Evolutionary conservation across 768 basidiomycete genomes (phyloP), one percentile per base, ranked within the genome.

Genomic region (Brasilioporus rufonigricans): DNA sequence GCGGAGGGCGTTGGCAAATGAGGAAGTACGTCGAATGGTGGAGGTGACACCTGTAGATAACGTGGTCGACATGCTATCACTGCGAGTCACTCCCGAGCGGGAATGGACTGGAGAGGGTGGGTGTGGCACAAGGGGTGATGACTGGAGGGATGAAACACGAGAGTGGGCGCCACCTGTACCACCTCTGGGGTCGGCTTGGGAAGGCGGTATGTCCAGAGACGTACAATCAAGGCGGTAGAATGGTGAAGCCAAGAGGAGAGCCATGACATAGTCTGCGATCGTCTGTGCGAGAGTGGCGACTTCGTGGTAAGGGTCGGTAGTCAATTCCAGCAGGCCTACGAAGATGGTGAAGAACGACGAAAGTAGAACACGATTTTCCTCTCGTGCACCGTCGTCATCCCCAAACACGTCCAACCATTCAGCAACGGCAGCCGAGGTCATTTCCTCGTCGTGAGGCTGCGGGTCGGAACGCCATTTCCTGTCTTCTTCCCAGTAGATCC

Each of bases 311-410:
- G 96, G 91, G 64, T 98, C 97, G 11, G 88, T 87, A 0, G 94
- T 92, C 11, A 98, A 80, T 68, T 98, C 95, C 55, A 97, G 75
- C 16, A 99, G 79, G 6, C 87, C 82, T 16, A 87, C 86, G 63
- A 91, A 94, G 59, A 98, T 91, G 23, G 93, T 93, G 77, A 92
- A 93, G 77, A 96, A 93, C 3, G 89, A 91, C n/a, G 91, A 91
- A 27, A 98, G 76, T 3, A 93, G 74, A 9, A 91, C 87, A 12
- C 90, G 78, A 62, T 90, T 92, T 65, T 93, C 89, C 58, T 87
- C 85, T 58, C 89, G 79, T 33, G 80, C 70, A 21, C 76, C 77
- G 5, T 87, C 84, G 44, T 89, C 80, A 33, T 87, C 84, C 18
- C 77, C 78, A 57, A 89, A 85, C 7, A 75, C 74, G 53, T 87